Evolutionary conservation across 192 early-diverging fungal species (phyloP), one percentile per base, ranked within the genome.

Genomic region (Coemansia umbellata): DNA sequence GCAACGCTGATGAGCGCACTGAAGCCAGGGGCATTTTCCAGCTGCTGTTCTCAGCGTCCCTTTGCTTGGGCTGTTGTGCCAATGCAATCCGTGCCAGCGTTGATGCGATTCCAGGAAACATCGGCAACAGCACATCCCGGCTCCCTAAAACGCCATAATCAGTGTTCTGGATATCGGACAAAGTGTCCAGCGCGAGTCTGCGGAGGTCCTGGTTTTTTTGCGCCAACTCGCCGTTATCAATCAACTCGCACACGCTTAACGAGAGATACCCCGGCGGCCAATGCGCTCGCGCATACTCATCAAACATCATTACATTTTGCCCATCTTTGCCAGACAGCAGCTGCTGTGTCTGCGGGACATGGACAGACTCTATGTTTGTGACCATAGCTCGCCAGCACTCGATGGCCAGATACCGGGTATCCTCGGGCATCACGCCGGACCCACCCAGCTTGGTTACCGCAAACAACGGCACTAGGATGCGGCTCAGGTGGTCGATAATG

Each of bases 21-120:
- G 49, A 36, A 1, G 49, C 41, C 5, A 53, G 17, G 1, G 62
- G 63, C 43, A 49, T 60, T 28, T 53, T 42, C 30, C 36, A 28
- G 39, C 23, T 31, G 22, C 33, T 37, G 14, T 35, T 13, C 9
- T 8, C 4, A 15, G 58, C 0, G 11, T 9, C 17, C 19, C 27
- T 22, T 35, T 49, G 28, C 10, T 48, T 37, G 11, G 69, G 71
- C 13, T 15, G 1, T 52, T 67, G 63, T 0, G 50, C 71, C 44
- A 74, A 26, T 0, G 71, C 59, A 23, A 66, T 50, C 5, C 71
- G 39, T 2, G 59, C 55, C 2, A 67, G 47, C 13, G 64, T 52
- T 2, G 71, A 74, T 7, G 55, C 55, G 15, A 55, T 22, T 0
- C 71, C 71, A 3, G 71, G 71, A n/a, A 74, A 67, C 6, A 74